phyloP scores from a whole-genome alignment of 192 early-diverging fungal genomes.

The Endogone sp. region DNA sequence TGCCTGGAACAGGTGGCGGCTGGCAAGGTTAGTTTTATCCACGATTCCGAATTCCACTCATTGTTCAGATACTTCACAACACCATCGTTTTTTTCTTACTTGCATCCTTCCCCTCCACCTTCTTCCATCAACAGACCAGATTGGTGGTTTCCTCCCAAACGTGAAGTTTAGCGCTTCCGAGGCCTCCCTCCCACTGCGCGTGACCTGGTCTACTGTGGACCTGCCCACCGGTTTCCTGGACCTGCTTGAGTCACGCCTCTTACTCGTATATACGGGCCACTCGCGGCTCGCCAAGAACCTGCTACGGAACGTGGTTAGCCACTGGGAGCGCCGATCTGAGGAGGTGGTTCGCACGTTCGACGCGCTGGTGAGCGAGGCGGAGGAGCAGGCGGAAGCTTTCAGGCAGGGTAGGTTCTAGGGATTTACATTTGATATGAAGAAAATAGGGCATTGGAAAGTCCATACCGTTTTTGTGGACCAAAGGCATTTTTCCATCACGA shows the following conservation, averaged over 20 bases:
- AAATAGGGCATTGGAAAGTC: neutral
- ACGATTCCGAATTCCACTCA: neutral
- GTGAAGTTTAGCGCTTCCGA: slow-evolving; percentile 22
- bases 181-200: slow-evolving; percentile 17
- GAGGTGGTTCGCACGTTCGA: slow-evolving; percentile 23
- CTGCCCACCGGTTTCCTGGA: slow-evolving; percentile 9
- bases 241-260: slow-evolving; percentile 11
- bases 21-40: slow-evolving; percentile 22
- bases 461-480: neutral
- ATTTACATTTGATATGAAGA: neutral
- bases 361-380: slow-evolving; percentile 18
- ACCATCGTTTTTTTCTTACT: neutral
- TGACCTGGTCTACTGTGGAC: slow-evolving; percentile 12
- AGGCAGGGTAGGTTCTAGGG: slow-evolving; percentile 14
- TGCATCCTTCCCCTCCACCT: too few relatives aligned
- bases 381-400: slow-evolving; percentile 12
- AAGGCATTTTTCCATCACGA: neutral
- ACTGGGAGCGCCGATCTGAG: slow-evolving; percentile 18
- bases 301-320: slow-evolving; percentile 20
- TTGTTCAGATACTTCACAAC: neutral
- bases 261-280: slow-evolving; percentile 27
- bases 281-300: slow-evolving; percentile 32
- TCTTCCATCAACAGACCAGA: neutral
- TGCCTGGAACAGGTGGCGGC: slow-evolving; percentile 17
- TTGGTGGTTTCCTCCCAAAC: slow-evolving; percentile 23